Evolutionary conservation across 2,329 filamentous ascomycete species (phyloP).

Genomic region (Alternaria arbusti): DNA sequence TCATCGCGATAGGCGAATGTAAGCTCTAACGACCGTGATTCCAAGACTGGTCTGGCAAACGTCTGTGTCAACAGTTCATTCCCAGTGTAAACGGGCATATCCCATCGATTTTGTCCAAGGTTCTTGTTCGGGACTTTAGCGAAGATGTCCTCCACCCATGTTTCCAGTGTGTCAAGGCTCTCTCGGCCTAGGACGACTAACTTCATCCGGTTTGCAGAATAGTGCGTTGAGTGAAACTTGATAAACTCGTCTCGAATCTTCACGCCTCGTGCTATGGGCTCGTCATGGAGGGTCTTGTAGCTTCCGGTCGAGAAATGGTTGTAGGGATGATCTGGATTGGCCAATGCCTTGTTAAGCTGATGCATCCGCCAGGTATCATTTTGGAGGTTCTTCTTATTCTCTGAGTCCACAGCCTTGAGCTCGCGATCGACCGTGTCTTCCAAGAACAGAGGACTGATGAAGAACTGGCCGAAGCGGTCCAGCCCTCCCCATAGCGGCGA

Average conservation of each 20-base stretch:
- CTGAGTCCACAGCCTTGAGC: conserved; percentile 86
- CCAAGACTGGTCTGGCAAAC: conserved; percentile 92
- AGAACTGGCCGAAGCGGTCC: conserved; percentile 93
- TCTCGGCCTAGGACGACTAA: conserved; percentile 85
- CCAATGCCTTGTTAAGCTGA: conserved; percentile 86
- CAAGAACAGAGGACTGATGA: conserved; percentile 85
- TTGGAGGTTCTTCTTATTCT: conserved; percentile 97
- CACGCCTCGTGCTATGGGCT: conserved; percentile 78
- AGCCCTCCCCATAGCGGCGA: conserved; percentile 81
- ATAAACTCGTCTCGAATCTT: conserved; percentile 92
- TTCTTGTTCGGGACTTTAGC: conserved; percentile 82
- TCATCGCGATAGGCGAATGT: conserved; percentile 87
- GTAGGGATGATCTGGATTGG: conserved; percentile 85
- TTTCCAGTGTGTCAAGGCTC: conserved; percentile 78
- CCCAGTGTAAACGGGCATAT: conserved; percentile 65
- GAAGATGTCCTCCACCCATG: conserved; percentile 85
- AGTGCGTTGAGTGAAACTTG: conserved; percentile 86
- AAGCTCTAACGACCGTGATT: conserved; percentile 78
- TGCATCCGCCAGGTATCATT: conserved; percentile 86
- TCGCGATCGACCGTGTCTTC: conserved; percentile 86
- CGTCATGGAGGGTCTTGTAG: conserved; percentile 81
- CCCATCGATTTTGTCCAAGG: conserved; percentile 72
- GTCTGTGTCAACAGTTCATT: conserved; percentile 72
- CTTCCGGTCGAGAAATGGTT: conserved; percentile 93
- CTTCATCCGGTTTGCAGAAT: conserved; percentile 94